These are phyloP conservation scores for Tricholomella constricta DNA, from an alignment of 768 basidiomycete genomes.

Conservation along the genomic window DNA sequence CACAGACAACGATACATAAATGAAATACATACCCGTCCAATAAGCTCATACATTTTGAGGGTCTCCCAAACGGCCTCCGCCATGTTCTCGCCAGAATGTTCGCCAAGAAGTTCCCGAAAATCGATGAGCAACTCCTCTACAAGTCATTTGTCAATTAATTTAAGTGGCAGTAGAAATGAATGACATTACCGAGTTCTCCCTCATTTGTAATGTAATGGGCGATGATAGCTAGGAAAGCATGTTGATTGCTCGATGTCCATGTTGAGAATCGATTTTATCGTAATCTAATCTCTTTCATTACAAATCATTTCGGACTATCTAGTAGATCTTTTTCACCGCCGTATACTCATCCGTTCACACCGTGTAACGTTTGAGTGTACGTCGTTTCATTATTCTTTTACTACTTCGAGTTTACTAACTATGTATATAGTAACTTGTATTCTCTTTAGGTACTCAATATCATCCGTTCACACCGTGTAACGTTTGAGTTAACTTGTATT, in stretches of 20 bases:
- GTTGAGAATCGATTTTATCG: too few relatives aligned
- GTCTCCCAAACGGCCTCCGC: conserved; percentile 34
- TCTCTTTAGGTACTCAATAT: too few relatives aligned
- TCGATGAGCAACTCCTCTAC: conserved; percentile 39
- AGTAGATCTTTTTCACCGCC: too few relatives aligned
- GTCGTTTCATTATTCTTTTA: too few relatives aligned
- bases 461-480: too few relatives aligned
- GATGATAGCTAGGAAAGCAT: conserved; percentile 27
- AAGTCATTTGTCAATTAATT: not conserved
- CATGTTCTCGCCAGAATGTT: conserved; percentile 38
- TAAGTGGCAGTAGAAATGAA: not conserved
- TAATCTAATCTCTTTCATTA: too few relatives aligned
- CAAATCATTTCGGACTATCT: too few relatives aligned
- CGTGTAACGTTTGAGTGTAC: too few relatives aligned
- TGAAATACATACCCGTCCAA: conserved; percentile 18
- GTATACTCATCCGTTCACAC: too few relatives aligned
- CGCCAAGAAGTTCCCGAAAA: conserved; percentile 34
- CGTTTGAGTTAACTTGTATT: too few relatives aligned
- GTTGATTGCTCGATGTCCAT: conserved; percentile 30
- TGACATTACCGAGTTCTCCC: conserved; percentile 19
- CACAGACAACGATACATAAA: not conserved
- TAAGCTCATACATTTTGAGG: conserved; percentile 26
- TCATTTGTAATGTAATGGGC: conserved; percentile 24
- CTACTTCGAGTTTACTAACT: too few relatives aligned
- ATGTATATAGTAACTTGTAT: too few relatives aligned